Percentiles rank a stretch among this genome's conserved stretches.
phyloP scores from a whole-genome alignment of 2,329 filamentous ascomycete species.

The Botrytis sinoallii region DNA sequence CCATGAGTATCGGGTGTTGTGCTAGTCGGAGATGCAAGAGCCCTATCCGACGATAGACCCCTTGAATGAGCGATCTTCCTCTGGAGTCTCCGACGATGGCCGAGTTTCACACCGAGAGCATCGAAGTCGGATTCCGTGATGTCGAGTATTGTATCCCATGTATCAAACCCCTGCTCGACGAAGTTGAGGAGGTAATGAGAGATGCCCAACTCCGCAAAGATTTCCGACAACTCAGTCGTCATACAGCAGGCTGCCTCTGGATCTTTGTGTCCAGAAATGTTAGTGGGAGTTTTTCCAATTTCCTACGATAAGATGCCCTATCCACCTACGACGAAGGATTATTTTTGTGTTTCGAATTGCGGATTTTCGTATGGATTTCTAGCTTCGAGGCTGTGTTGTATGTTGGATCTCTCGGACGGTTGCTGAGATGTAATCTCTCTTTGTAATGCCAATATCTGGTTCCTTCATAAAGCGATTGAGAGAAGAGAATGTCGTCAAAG shows the following conservation, averaged over 20 bases:
- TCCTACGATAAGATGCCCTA: not conserved
- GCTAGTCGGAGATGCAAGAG: constrained; percentile 36
- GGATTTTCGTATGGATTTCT: not conserved
- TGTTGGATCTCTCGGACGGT: not conserved
- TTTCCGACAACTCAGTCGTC: constrained; percentile 55
- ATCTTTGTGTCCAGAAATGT: constrained; percentile 34
- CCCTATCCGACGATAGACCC: constrained; percentile 48
- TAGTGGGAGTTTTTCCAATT: not conserved
- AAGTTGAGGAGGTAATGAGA: constrained; percentile 72
- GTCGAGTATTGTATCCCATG: constrained; percentile 78
- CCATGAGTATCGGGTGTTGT: constrained; percentile 56
- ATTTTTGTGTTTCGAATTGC: not conserved
- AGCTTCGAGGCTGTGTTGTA: not conserved
- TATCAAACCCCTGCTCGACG: constrained; percentile 77
- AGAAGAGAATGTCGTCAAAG: not conserved
- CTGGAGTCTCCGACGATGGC: constrained; percentile 83
- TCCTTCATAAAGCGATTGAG: constrained; percentile 5
- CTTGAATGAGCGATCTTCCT: constrained; percentile 73
- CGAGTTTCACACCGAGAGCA: constrained; percentile 72
- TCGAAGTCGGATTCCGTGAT: constrained; percentile 82
- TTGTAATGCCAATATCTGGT: not conserved
- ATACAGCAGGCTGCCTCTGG: constrained; percentile 39
- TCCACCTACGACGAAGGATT: not conserved
- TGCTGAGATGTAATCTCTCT: constrained; percentile 6
- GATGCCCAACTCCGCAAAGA: constrained; percentile 74